Base-by-base conservation (phyloP, 2,329 filamentous ascomycete genomes). In the Zalaria sp. region DNA sequence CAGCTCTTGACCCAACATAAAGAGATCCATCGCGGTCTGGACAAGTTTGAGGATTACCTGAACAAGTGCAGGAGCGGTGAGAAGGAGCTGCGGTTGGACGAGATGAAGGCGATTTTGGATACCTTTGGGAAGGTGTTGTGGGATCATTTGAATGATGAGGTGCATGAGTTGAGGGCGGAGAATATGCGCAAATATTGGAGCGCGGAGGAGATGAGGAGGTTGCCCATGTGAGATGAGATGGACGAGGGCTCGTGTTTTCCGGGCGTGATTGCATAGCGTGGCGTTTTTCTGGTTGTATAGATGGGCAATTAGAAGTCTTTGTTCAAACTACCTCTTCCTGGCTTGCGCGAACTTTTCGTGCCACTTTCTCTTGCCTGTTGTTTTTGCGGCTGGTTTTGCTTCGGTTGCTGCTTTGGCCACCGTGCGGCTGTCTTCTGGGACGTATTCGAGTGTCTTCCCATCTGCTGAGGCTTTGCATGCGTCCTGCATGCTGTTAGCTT, bases 111-210 rank as follows among this genome's bases (percentile, higher is more conserved):
- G 31, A 71, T 83, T 53, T 79, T 93, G 77, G 83, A 93, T 59
- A 60, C 60, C 4, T 94, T 88, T 75, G 83, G 83, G 7, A 67
- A 68, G 6, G 83, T 93, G 47, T 59, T 94, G 38, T 89, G 85
- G 83, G 67, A 65, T 54, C 87, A 94, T 68, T 64, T 94, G 46
- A 83, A 91, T 53, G 79, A 88, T 52, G 87, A 94, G 68, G 86
- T 94, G 5, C 66, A 69, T 59, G 74, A 82, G 49, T 60, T 94
- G 28, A 75, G 80, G 2, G 86, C 86, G 36, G 83, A 91, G 59
- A 93, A 89, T 57, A 93, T 94, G 87, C 71, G 84, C 51, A 76
- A 69, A 60, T 87, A 83, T 60, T 94, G 84, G 83, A 81, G 69
- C 0, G 51, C 77, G 46, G 76, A 83, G 37, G 87, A 94, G 68